Base-by-base conservation (phyloP, 495 filamentous ascomycete genomes). In the Barbatosphaeria neglecta region DNA sequence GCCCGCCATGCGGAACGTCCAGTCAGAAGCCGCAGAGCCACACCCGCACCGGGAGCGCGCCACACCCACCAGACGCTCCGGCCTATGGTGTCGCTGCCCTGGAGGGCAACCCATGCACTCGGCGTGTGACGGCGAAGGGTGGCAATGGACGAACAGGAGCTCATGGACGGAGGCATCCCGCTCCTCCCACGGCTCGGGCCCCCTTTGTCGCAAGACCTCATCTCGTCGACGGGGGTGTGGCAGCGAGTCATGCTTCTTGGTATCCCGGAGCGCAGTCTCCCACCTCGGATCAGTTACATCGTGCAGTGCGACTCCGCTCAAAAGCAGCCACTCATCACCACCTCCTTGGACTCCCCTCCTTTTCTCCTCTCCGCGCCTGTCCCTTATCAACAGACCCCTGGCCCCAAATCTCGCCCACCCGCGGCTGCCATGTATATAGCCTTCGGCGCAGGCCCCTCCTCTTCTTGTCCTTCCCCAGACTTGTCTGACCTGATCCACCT, bases 361-460 rank as follows among this genome's bases (percentile, higher is more conserved):
- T n/a, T n/a, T n/a, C n/a, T n/a, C n/a, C n/a, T n/a, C n/a, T n/a
- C n/a, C n/a, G n/a, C n/a, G n/a, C n/a, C n/a, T n/a, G n/a, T n/a
- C n/a, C 42, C 43, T 33, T 40, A 50, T 37, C 38, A 41, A n/a
- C n/a, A n/a, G n/a, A n/a, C n/a, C n/a, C n/a, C n/a, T n/a, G n/a
- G n/a, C n/a, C n/a, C n/a, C n/a, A n/a, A n/a, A n/a, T n/a, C n/a
- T n/a, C n/a, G n/a, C n/a, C n/a, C n/a, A n/a, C n/a, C n/a, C n/a
- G n/a, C n/a, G n/a, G n/a, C n/a, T n/a, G n/a, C 43, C 39, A 35
- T 42, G 24, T 49, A 37, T 37, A 37, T n/a, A 37, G 42, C 23
- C 1, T 33, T 33, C 41, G n/a, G 44, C 41, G 37, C 20, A 40
- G 38, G 10, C 24, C 41, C 10, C n/a, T 27, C 11, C 8, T 19